Conservation (phyloP, 805 yeast genomes). For the Alloascoidea hylecoeti region DNA sequence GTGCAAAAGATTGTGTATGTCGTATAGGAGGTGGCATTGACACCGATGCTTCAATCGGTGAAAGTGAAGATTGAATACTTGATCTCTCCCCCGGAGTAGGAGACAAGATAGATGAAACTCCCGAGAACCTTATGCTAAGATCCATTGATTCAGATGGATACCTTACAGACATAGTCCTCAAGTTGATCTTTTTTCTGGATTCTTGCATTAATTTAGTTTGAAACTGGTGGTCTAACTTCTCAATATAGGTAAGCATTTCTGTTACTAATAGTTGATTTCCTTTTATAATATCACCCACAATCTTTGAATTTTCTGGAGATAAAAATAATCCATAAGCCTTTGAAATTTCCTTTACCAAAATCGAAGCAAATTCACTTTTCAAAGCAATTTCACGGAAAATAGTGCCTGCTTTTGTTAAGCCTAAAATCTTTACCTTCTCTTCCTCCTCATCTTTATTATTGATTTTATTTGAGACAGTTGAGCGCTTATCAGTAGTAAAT, state of each 20-base stretch:
- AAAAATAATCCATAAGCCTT: constrained; percentile 19
- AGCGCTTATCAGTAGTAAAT: constrained; percentile 13
- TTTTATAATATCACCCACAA: constrained; percentile 14
- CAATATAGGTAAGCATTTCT: too few relatives aligned
- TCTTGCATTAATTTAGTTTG: not conserved
- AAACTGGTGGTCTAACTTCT: constrained; percentile 8
- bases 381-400: constrained; percentile 14
- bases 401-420: constrained; percentile 13
- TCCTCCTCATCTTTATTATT: constrained; percentile 12
- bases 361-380: constrained; percentile 18
- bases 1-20: not conserved
- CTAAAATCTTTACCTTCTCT: constrained; percentile 12
- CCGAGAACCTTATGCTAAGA: not conserved
- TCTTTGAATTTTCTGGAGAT: constrained; percentile 19
- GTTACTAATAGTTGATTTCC: constrained; percentile 17
- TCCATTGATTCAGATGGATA: too few relatives aligned
- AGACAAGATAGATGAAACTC: not conserved
- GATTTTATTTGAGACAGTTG: constrained; percentile 10
- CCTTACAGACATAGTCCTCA: not conserved
- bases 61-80: not conserved
- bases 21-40: not conserved
- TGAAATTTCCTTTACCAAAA: constrained; percentile 24
- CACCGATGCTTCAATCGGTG: not conserved
- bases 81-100: not conserved
- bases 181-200: not conserved